A percentile compares a stretch with the other conserved stretches of the same genome.
Conservation (phyloP, 768 basidiomycete species). For the Lactarius trivialis region DNA sequence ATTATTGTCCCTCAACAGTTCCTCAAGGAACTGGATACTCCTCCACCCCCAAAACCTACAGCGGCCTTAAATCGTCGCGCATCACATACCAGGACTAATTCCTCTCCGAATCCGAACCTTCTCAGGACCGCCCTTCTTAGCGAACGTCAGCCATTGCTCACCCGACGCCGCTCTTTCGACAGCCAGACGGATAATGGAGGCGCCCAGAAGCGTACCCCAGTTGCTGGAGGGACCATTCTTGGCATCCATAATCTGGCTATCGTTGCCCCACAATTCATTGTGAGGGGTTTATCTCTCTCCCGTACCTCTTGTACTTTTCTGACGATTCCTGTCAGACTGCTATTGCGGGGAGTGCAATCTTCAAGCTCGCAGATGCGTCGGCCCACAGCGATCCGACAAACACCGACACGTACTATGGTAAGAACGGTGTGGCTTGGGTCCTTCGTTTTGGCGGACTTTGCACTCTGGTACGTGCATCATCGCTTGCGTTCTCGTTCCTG, state of each 20-base stretch:
- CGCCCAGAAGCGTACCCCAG: conserved; percentile 35
- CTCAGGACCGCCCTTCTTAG: conserved; percentile 31
- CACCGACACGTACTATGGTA: conserved; percentile 61
- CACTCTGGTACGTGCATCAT: conserved; percentile 46
- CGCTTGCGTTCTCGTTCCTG: not conserved
- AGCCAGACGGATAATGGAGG: conserved; percentile 36
- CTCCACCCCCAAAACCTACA: not conserved
- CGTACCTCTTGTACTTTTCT: not conserved
- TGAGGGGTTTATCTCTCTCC: conserved; percentile 41
- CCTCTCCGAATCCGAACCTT: conserved; percentile 40
- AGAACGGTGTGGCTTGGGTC: conserved; percentile 91
- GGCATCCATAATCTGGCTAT: conserved; percentile 96
- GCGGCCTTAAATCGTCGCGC: conserved; percentile 31
- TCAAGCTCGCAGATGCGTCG: conserved; percentile 67
- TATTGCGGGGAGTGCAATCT: conserved; percentile 78
- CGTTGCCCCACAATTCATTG: conserved; percentile 90
- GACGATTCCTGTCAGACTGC: conserved; percentile 52
- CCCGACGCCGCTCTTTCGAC: conserved; percentile 51
- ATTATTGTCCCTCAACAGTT: conserved; percentile 8
- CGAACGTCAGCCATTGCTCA: conserved; percentile 55
- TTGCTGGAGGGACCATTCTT: conserved; percentile 85
- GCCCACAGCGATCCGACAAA: conserved; percentile 38
- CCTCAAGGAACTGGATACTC: conserved; percentile 20
- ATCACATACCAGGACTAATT: conserved; percentile 48
- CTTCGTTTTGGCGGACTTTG: conserved; percentile 87